A percentile compares a stretch with the other conserved stretches of the same genome.
phyloP scores from a whole-genome alignment of 352 stramenopile genomes.

The Phytophthora multivora region DNA sequence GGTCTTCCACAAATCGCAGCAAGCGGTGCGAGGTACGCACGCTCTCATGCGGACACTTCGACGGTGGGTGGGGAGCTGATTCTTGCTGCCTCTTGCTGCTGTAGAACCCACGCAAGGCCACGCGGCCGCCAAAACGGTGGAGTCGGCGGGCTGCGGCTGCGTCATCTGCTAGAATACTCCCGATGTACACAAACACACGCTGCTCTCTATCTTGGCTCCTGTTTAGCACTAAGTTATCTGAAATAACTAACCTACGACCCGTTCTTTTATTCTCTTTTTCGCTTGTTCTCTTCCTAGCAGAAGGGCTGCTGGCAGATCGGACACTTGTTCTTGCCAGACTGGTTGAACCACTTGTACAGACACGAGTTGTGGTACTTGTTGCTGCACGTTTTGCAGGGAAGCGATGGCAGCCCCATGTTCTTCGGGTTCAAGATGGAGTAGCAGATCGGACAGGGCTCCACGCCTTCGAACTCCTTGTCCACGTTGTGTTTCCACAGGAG shows the following conservation, averaged over 20 bases:
- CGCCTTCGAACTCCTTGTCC: constrained; percentile 92
- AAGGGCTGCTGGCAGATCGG: constrained; percentile 93
- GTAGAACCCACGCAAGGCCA: constrained; percentile 29
- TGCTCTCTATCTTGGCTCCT: constrained; percentile 30
- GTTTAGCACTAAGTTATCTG: constrained; percentile 44
- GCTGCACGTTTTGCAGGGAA: constrained; percentile 91
- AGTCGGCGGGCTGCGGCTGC: constrained; percentile 66
- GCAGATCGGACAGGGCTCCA: constrained; percentile 93
- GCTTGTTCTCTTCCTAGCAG: constrained; percentile 36
- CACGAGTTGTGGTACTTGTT: constrained; percentile 95
- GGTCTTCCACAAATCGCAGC: constrained; percentile 56
- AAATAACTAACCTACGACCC: constrained; percentile 22
- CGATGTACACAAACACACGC: constrained; percentile 19
- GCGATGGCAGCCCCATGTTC: constrained; percentile 87
- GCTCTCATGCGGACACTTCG: constrained; percentile 10
- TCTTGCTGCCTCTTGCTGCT: constrained; percentile 14
- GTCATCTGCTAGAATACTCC: constrained; percentile 45
- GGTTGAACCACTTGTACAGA: constrained; percentile 95
- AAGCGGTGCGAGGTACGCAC: constrained; percentile 35
- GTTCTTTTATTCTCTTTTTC: neutral
- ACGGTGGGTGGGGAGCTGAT: constrained; percentile 4
- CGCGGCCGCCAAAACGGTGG: constrained; percentile 39
- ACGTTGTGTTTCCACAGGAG: constrained; percentile 93
- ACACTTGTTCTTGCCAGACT: constrained; percentile 94
- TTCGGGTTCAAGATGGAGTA: constrained; percentile 93